Evolutionary conservation across 2,329 filamentous ascomycete genomes (phyloP).

Genomic region (Colletotrichum spaethianum): DNA sequence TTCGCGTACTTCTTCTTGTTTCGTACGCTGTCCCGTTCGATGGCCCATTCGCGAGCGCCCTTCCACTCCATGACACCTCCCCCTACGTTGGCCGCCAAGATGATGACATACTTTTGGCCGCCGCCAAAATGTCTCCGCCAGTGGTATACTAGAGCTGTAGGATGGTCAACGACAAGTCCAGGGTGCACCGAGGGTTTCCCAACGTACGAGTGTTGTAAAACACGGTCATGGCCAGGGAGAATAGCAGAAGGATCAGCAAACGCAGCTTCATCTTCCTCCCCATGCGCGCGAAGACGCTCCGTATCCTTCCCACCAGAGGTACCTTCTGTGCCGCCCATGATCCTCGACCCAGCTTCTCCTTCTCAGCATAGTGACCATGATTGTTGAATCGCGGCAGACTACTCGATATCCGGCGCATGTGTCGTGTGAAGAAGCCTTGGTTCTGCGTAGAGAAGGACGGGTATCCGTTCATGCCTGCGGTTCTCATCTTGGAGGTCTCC

Average conservation of each 20-base stretch:
- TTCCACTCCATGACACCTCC: conserved; percentile 99
- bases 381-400: conserved; percentile 82
- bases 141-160: conserved; percentile 66
- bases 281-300: conserved; percentile 63
- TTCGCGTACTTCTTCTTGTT: conserved; percentile 94
- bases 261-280: conserved; percentile 77
- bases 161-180: conserved; percentile 45
- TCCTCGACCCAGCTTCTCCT: conserved; percentile 80
- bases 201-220: conserved; percentile 83
- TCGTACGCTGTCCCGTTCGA: conserved; percentile 93
- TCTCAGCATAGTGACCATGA: conserved; percentile 74
- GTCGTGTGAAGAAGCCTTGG: conserved; percentile 88
- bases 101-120: conserved; percentile 92
- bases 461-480: conserved; percentile 80
- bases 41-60: conserved; percentile 96
- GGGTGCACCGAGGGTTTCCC: conserved; percentile 17
- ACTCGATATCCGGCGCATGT: conserved; percentile 85
- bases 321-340: conserved; percentile 65
- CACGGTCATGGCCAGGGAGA: conserved; percentile 74
- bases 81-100: conserved; percentile 92
- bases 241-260: conserved; percentile 69
- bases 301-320: conserved; percentile 63
- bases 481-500: conserved; percentile 86
- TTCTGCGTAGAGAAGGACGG: conserved; percentile 86
- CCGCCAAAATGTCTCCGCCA: conserved; percentile 86